phyloP scores from a whole-genome alignment of 192 early-diverging fungal species.

The Coemansia sp. region DNA sequence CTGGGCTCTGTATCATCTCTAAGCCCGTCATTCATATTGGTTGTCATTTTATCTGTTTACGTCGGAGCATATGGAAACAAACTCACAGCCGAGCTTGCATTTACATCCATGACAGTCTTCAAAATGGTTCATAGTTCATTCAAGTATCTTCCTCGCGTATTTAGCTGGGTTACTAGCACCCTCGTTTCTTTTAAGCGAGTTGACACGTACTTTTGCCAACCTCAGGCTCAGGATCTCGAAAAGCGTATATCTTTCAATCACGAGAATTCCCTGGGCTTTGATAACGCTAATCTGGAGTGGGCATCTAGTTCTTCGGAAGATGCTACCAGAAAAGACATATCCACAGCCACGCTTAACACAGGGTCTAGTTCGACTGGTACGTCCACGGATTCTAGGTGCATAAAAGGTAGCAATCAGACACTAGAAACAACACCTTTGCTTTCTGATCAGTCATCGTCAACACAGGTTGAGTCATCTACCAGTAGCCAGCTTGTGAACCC shows the following conservation, averaged over 20 bases:
- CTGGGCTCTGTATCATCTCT: conserved; percentile 44
- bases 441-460: not conserved
- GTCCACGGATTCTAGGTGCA: not conserved
- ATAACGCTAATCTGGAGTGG: conserved; percentile 38
- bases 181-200: conserved; percentile 68
- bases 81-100: conserved; percentile 59
- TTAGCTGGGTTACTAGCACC: conserved; percentile 58
- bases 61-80: conserved; percentile 56
- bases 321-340: not conserved
- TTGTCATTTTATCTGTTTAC: conserved; percentile 57
- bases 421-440: not conserved
- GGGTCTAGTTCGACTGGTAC: too few species aligned
- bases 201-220: conserved; percentile 69
- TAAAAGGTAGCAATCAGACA: not conserved
- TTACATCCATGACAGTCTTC: conserved; percentile 67
- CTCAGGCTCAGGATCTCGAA: conserved; percentile 61
- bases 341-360: not conserved
- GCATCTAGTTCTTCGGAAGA: not conserved
- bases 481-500: not conserved
- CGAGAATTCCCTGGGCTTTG: conserved; percentile 23
- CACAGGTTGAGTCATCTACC: not conserved
- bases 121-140: conserved; percentile 50
- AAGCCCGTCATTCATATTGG: conserved; percentile 45
- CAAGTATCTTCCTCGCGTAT: conserved; percentile 34
- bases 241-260: conserved; percentile 18